Evolutionary conservation across 345 rosid species (phyloP).

Genomic region (Xanthoceras sorbifolium): DNA sequence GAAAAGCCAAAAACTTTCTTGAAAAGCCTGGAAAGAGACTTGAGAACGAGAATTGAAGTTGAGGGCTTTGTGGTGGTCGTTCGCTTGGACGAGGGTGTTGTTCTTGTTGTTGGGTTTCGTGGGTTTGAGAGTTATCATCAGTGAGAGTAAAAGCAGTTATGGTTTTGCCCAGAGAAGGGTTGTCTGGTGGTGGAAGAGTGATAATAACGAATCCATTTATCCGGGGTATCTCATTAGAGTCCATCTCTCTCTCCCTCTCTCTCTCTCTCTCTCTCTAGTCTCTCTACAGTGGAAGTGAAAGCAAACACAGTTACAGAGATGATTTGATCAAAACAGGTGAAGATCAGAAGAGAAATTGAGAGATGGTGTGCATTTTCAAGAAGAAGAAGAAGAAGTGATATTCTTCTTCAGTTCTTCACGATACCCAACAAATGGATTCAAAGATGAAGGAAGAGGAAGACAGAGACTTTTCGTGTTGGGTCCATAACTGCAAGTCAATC

Average conservation of each 20-base stretch:
- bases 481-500: background rate
- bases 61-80: constrained; percentile 42
- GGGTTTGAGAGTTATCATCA: constrained; percentile 34
- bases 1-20: constrained; percentile 46
- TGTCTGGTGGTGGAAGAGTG: constrained; percentile 84
- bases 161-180: constrained; percentile 84
- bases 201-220: constrained; percentile 68
- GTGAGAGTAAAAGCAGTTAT: constrained; percentile 79
- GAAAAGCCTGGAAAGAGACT: constrained; percentile 34
- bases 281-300: background rate
- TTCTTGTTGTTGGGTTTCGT: constrained; percentile 21
- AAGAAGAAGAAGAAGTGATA: background rate
- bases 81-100: constrained; percentile 24
- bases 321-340: background rate
- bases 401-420: background rate
- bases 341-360: background rate
- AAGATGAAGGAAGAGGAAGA: background rate
- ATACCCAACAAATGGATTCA: constrained; percentile 4
- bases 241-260: constrained; percentile 43
- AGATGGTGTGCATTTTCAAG: background rate
- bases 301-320: background rate
- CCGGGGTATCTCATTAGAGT: constrained; percentile 38
- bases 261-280: constrained; percentile 23
- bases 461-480: background rate
- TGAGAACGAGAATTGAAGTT: constrained; percentile 34